Evolutionary conservation across 257 asterid species (phyloP), one percentile per base, ranked within the genome.

Genomic region (Solanum corneliomulleri): DNA sequence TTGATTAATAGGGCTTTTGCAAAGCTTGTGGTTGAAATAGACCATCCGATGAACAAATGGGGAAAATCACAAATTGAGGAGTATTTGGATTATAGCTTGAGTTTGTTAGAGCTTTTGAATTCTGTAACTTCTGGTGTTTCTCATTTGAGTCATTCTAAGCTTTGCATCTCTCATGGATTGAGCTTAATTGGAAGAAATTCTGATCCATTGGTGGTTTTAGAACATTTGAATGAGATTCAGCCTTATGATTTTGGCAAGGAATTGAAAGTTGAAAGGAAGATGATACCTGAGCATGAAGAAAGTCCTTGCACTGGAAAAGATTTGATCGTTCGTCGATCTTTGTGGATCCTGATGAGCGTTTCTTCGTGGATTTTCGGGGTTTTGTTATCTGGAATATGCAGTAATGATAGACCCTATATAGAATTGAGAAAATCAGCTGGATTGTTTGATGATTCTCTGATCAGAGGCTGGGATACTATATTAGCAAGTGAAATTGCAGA

Each of bases 11-110:
- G 68, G 77, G 95, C 97, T 33, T 93, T 95, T 21, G 90, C 94
- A 0, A 88, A 89, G 76, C 86, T 94, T 82, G 93, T 86, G 85
- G 90, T 89, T 52, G 92, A 91, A 74, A 72, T 93, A 56, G 96
- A 94, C 89, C 87, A 91, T 70, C 98, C 96, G 20, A 90, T 91
- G 91, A 85, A 23, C 44, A 88, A 60, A 85, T 94, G 95, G 98
- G 91, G 93, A 8, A 76, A 82, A 5, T 68, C 56, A 52, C 90
- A 89, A 77, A 85, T 91, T 7, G 92, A 93, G 20, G 93, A 91
- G 41, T 96, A 92, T 72, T 91, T 93, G 86, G 88, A 82, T 33
- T 89, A 91, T 89, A 91, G 87, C 86, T 83, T 93, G 62, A 88
- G 78, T 88, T 76, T 90, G 56, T 87, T 94, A 68, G 92, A 92